Evolutionary conservation across 768 basidiomycete genomes (phyloP).

Genomic region (Daedaleopsis nitida): DNA sequence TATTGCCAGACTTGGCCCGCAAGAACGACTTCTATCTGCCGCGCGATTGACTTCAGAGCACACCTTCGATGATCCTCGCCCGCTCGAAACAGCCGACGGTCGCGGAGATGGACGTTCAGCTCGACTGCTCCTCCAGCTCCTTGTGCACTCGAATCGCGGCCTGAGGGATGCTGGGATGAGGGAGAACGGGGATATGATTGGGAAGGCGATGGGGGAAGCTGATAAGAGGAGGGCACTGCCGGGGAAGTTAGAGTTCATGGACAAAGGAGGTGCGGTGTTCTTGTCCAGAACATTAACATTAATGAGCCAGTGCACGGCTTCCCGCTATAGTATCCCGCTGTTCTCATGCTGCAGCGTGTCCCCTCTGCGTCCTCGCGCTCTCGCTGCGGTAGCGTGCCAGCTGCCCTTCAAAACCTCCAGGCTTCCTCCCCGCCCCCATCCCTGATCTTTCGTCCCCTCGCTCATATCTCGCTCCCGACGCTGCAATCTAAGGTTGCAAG

Average conservation of each 20-base stretch:
- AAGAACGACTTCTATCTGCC: not conserved
- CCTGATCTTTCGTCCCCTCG: not conserved
- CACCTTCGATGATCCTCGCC: too few species aligned
- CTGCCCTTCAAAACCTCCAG: not conserved
- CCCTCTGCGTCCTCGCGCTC: not conserved
- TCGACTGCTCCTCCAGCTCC: too few species aligned
- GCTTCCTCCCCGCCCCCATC: not conserved
- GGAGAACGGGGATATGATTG: not conserved
- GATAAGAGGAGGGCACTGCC: not conserved
- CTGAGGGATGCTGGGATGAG: not conserved
- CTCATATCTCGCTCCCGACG: not conserved
- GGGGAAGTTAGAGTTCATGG: conserved; percentile 1
- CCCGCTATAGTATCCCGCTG: not conserved
- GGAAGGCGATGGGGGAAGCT: not conserved
- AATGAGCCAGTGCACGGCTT: not conserved
- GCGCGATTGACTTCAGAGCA: not conserved
- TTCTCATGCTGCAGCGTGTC: conserved; percentile 3
- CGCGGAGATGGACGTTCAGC: too few species aligned
- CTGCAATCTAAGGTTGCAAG: not conserved
- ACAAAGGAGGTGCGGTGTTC: conserved; percentile 1
- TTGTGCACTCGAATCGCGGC: too few species aligned
- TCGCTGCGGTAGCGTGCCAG: conserved; percentile 1
- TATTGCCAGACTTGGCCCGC: not conserved
- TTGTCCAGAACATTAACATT: conserved; percentile 4
- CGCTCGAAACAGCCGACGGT: too few species aligned